phyloP scores from a whole-genome alignment of 495 filamentous ascomycete species.

The Lophiostoma macrostomum region DNA sequence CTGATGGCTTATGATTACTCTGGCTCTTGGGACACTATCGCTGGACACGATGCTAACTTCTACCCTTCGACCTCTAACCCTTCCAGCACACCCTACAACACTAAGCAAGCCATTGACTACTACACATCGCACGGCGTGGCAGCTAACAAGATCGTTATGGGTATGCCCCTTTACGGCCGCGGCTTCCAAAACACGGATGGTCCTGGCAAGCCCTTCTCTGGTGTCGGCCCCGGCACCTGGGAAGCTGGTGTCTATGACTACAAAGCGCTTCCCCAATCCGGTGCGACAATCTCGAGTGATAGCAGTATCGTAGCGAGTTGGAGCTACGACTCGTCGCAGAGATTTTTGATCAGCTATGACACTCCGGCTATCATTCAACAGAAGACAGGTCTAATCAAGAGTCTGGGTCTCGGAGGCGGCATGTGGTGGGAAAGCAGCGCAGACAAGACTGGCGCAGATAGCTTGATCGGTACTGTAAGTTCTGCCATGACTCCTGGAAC shows the following conservation, averaged over 20 bases:
- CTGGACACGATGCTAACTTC: constrained; percentile 79
- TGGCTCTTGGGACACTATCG: constrained; percentile 62
- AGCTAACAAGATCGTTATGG: constrained; percentile 70
- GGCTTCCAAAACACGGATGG: constrained; percentile 71
- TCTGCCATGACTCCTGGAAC: background rate
- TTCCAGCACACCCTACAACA: constrained; percentile 64
- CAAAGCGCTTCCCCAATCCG: constrained; percentile 53
- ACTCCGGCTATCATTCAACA: constrained; percentile 53
- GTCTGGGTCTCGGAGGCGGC: constrained; percentile 65
- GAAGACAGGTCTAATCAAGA: constrained; percentile 66
- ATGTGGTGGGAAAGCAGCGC: constrained; percentile 91
- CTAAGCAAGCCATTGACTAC: constrained; percentile 62
- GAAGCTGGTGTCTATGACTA: constrained; percentile 82
- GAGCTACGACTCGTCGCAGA: constrained; percentile 59
- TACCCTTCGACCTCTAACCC: constrained; percentile 54
- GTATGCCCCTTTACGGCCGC: constrained; percentile 81
- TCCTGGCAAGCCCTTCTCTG: constrained; percentile 63
- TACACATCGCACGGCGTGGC: constrained; percentile 65
- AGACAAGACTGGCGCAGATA: constrained; percentile 55
- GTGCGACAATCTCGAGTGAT: constrained; percentile 50
- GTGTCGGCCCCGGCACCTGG: constrained; percentile 64
- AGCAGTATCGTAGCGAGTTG: constrained; percentile 58
- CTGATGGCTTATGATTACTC: constrained; percentile 53
- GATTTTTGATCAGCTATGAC: constrained; percentile 74
- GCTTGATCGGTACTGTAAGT: constrained; percentile 31